phyloP scores from a whole-genome alignment of 1,139 yeast species.

The Magnusiomyces sp. region DNA sequence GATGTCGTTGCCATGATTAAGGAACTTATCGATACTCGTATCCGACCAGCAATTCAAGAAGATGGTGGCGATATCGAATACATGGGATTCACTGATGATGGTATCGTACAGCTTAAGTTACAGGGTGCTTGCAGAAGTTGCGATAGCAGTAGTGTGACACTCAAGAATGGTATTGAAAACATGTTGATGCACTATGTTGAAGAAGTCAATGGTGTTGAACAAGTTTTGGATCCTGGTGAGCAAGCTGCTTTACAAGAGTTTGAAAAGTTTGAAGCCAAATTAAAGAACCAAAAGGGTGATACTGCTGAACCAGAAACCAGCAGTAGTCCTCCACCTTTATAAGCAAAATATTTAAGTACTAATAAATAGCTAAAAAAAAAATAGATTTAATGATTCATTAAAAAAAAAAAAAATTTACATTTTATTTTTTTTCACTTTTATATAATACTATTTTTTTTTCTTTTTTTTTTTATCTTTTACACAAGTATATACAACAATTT shows the following conservation, averaged over 20 bases:
- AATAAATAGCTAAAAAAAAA: not conserved
- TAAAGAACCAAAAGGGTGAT: conserved; percentile 12
- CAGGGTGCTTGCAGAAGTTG: conserved; percentile 83
- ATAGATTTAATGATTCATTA: not conserved
- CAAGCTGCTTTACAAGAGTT: conserved; percentile 58
- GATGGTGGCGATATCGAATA: conserved; percentile 80
- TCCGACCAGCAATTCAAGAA: conserved; percentile 79
- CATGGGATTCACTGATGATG: conserved; percentile 58
- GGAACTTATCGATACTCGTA: conserved; percentile 86
- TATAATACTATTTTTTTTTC: not conserved
- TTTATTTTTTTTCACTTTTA: not conserved
- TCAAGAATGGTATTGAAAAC: conserved; percentile 72
- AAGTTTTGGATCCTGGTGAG: conserved; percentile 55
- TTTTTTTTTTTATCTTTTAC: not conserved
- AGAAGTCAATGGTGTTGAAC: conserved; percentile 69
- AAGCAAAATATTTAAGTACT: not conserved
- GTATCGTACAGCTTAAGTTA: conserved; percentile 62
- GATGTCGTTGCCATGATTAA: conserved; percentile 86
- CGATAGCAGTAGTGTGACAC: conserved; percentile 66
- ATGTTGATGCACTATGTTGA: conserved; percentile 82
- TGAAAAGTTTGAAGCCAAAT: conserved; percentile 49
- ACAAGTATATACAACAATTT: not conserved
- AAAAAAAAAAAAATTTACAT: not conserved
- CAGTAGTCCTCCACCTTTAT: not conserved
- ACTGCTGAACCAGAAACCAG: not conserved